Base-by-base conservation (phyloP, 495 filamentous ascomycete species). In the Trichoderma gamsii region DNA sequence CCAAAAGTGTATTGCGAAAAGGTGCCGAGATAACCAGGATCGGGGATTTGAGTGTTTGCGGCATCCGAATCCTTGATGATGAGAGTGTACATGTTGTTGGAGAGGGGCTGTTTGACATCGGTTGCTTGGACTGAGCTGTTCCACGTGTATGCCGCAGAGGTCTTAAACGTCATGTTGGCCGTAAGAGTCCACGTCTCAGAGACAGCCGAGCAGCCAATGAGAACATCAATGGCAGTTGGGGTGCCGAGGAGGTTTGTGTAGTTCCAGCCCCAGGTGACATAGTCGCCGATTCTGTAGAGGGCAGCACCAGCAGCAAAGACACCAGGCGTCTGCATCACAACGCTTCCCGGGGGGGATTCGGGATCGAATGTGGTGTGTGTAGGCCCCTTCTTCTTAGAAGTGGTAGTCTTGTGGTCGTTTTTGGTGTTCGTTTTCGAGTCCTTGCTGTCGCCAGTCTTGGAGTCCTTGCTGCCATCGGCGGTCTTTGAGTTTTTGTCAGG, bases 221-320 rank as follows among this genome's bases (percentile, higher is more conserved):
- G 78, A 4, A 97, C 85, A 71, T 99, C 90, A 71, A 99, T 79
- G 41, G 86, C 88, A 3, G 86, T 87, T 0, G 95, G 95, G 0
- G 87, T 89, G 21, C 87, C 87, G 38, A 85, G 84, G 49, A 99
- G 81, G 59, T 89, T 92, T 2, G 95, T 99, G 80, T 97, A 98
- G 78, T 97, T 97, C 93, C 94, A 99, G 0, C 80, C 88, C 77
- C 94, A 94, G 1, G 92, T 97, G 18, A 97, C 81, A 66, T 83
- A 83, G 46, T 97, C 88, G 21, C 90, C 91, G 74, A 98, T 90
- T 77, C 94, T 94, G 87, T 92, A 98, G 74, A 92, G 91, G 70
- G 88, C 86, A 5, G 86, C 79, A n/a, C 41, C 16, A 9, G 86
- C 84, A 6, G 81, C 82, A 0, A 82, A 77, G 4, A 77, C 69